Evolutionary conservation across 768 basidiomycete species (phyloP).

Genomic region (Filobasidium floriforme): DNA sequence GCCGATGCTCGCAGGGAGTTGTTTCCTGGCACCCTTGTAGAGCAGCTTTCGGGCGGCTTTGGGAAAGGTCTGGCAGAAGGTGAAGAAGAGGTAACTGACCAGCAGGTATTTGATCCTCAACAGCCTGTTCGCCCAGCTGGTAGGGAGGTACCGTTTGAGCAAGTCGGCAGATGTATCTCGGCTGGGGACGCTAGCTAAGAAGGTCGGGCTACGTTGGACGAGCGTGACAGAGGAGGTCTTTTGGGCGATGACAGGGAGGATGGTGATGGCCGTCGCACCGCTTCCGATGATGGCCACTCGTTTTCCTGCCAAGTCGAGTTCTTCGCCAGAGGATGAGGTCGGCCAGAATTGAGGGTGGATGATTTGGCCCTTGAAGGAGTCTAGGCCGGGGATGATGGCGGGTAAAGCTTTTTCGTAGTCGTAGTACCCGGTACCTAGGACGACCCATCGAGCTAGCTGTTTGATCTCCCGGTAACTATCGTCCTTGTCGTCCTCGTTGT

Average conservation of each 20-base stretch:
- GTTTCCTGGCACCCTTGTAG: background rate
- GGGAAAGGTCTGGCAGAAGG: constrained; percentile 18
- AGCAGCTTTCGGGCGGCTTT: constrained; percentile 7
- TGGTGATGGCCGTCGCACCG: constrained; percentile 27
- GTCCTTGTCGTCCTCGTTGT: background rate
- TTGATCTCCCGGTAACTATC: background rate
- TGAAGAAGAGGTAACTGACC: constrained; percentile 20
- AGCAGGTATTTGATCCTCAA: constrained; percentile 14
- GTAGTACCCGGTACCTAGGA: constrained; percentile 27
- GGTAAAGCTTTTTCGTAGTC: constrained; percentile 23
- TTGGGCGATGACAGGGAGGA: constrained; percentile 19
- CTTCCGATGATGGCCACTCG: constrained; percentile 24
- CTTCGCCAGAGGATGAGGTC: too few relatives aligned
- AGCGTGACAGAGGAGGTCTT: constrained; percentile 17
- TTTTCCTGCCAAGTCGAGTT: constrained; percentile 18
- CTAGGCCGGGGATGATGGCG: constrained; percentile 21
- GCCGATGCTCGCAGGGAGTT: constrained; percentile 6
- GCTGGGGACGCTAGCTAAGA: constrained; percentile 19
- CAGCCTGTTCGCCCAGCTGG: constrained; percentile 7
- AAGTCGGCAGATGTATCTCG: constrained; percentile 11
- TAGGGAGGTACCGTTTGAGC: constrained; percentile 7
- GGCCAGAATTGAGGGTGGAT: constrained; percentile 29
- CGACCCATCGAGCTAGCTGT: constrained; percentile 20
- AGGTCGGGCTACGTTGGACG: constrained; percentile 24
- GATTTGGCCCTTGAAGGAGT: constrained; percentile 21